Conservation (phyloP, 768 basidiomycete genomes). For the Pseudohyphozyma bogoriensis region DNA sequence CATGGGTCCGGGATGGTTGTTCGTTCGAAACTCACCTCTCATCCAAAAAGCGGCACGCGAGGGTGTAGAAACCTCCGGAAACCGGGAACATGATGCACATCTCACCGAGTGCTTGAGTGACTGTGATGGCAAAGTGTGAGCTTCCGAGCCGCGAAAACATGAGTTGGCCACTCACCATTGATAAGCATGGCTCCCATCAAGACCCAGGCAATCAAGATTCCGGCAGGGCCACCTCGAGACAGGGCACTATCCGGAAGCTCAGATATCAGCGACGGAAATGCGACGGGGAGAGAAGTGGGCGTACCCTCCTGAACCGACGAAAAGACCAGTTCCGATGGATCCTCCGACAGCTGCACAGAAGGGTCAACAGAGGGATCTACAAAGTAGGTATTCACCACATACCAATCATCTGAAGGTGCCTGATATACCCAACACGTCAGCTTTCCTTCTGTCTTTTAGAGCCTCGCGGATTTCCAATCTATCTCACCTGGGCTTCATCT, state of each 20-base stretch:
- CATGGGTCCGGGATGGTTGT: not conserved
- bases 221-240: slow-evolving; percentile 17
- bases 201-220: slow-evolving; percentile 25
- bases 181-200: slow-evolving; percentile 32
- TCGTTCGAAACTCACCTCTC: not conserved
- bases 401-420: slow-evolving; percentile 36
- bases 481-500: slow-evolving; percentile 35
- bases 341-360: slow-evolving; percentile 36
- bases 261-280: not conserved
- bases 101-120: slow-evolving; percentile 32
- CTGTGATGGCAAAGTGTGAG: slow-evolving; percentile 5
- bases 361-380: not conserved
- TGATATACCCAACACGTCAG: not conserved
- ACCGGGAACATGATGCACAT: slow-evolving; percentile 27
- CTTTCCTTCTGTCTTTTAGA: not conserved
- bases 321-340: slow-evolving; percentile 34
- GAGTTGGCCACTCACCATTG: no score
- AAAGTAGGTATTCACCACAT: not conserved
- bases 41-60: slow-evolving; percentile 31
- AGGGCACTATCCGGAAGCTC: slow-evolving; percentile 20
- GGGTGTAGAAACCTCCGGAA: slow-evolving; percentile 33
- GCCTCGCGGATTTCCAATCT: no score
- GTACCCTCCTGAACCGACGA: slow-evolving; percentile 1
- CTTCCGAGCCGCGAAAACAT: no score
- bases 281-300: not conserved